Evolutionary conservation across 1,284 basidiomycete genomes (phyloP).

Genomic region (Ceratobasidium sp.): DNA sequence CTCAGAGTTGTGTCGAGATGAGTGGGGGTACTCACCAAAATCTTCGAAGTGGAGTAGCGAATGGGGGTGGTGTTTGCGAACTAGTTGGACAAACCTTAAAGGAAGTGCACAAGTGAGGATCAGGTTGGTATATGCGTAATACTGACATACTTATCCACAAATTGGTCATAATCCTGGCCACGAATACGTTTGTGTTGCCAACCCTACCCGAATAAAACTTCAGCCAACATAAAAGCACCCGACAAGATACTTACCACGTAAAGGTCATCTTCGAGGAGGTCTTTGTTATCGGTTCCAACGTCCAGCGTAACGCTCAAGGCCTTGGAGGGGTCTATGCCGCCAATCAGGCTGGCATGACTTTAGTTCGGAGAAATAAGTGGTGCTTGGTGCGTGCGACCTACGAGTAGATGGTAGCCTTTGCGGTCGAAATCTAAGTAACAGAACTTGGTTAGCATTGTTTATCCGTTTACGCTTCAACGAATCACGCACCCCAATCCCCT

Average conservation of each 20-base stretch:
- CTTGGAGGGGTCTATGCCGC: conserved; percentile 80
- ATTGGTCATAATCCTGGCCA: conserved; percentile 74
- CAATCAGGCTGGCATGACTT: conserved; percentile 68
- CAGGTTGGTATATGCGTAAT: conserved; percentile 44
- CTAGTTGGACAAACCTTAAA: conserved; percentile 61
- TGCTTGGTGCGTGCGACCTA: conserved; percentile 54
- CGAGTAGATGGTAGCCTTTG: conserved; percentile 90
- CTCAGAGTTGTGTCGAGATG: neutral
- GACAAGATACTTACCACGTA: conserved; percentile 67
- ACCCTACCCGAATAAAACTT: conserved; percentile 61
- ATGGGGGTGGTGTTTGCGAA: conserved; percentile 62
- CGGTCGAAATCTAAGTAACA: conserved; percentile 77
- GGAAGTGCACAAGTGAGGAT: neutral
- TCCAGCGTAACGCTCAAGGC: conserved; percentile 77
- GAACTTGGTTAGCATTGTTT: neutral
- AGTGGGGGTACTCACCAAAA: conserved; percentile 61
- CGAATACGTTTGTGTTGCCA: conserved; percentile 73
- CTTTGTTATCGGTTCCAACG: conserved; percentile 82
- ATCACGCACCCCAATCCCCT: conserved; percentile 65
- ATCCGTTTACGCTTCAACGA: neutral
- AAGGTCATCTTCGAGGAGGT: conserved; percentile 70
- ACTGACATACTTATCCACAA: conserved; percentile 70
- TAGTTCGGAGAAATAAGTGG: conserved; percentile 1
- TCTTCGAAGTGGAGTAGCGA: conserved; percentile 81
- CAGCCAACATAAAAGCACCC: neutral